Base-by-base conservation (phyloP, 2,329 filamentous ascomycete genomes). In the Neopestalotiopsis sp. region DNA sequence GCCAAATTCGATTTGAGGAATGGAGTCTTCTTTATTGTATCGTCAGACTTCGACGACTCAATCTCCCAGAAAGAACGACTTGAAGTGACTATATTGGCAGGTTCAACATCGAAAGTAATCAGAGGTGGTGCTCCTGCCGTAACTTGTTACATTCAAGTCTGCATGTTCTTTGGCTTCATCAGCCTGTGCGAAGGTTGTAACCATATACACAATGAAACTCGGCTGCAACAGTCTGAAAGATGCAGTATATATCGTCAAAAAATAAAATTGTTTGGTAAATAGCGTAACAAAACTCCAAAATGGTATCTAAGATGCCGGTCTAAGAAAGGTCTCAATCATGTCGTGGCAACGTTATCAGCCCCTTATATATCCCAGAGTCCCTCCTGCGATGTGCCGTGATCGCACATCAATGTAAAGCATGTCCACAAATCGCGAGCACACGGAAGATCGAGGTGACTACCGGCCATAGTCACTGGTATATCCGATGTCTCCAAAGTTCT, bases 401-500 rank as follows among this genome's bases (percentile, higher is more conserved):
- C n/a, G 17, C 45, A 17, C n/a, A 12, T 53, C 17, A 53, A 20
- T 38, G 34, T 38, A 38, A 38, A 38, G 34, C 34, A 38, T 38
- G 34, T 10, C 34, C 34, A 38, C 24, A 38, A 38, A 38, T 7
- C 34, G 6, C 6, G 34, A 38, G 34, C 34, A 38, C 34, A 7
- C 10, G 34, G 34, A 7, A 13, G 34, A 40, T 28, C 4, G 3
- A 38, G 56, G 14, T 53, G 28, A 53, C 83, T 82, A 65, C 83
- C 82, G 38, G 53, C 85, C 85, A 72, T 85, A 87, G 71, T 88
- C 87, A 68, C 86, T 88, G 20, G 81, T 80, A 71, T 88, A 87
- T 24, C 84, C 86, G 64, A 88, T 83, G 49, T 88, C 86, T 17
- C 85, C 85, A 74, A 85, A 90, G 68, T 83, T 85, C 73, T 89